A percentile compares a stretch with the other conserved stretches of the same genome.
Conservation (phyloP, 352 stramenopile species). For the Globisporangium yorkense region DNA sequence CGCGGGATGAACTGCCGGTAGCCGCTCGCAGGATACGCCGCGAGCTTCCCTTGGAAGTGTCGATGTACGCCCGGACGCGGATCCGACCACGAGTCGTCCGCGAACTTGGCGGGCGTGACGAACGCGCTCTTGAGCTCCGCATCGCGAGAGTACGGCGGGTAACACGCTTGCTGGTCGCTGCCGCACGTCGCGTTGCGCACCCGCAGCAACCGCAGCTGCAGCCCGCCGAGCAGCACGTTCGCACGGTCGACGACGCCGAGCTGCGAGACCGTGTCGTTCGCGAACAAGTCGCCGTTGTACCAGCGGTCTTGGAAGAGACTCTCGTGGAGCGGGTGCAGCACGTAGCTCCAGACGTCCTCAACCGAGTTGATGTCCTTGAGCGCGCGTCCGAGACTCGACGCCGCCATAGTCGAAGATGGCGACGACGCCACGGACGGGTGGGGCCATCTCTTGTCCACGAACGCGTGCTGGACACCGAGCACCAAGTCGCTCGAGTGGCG, state of each 20-base stretch:
- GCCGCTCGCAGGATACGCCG: slow-evolving; percentile 20
- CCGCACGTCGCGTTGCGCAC: slow-evolving; percentile 22
- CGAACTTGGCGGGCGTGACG: slow-evolving; percentile 12
- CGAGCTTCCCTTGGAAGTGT: slow-evolving; percentile 24
- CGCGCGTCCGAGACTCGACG: slow-evolving; percentile 6
- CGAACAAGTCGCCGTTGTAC: slow-evolving; percentile 55
- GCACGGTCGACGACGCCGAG: slow-evolving; percentile 39
- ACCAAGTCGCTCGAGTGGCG: slow-evolving; percentile 31
- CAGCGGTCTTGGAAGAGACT: slow-evolving; percentile 43
- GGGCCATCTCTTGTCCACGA: slow-evolving; percentile 10
- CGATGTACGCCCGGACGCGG: slow-evolving; percentile 3
- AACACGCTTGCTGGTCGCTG: slow-evolving; percentile 18
- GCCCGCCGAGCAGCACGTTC: slow-evolving; percentile 51
- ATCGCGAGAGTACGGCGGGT: slow-evolving; percentile 24
- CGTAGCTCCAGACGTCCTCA: slow-evolving; percentile 49
- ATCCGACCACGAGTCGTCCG: slow-evolving; percentile 25
- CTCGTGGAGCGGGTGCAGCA: slow-evolving; percentile 31
- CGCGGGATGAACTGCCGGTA: slow-evolving; percentile 23
- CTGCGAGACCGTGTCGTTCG: slow-evolving; percentile 36
- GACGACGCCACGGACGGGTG: neutral
- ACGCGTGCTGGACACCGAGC: slow-evolving; percentile 18
- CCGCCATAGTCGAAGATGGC: neutral
- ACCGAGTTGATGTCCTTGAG: slow-evolving; percentile 32
- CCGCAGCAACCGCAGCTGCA: slow-evolving; percentile 47
- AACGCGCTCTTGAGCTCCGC: slow-evolving; percentile 17